Evolutionary conservation across 345 rosid species (phyloP), one percentile per base, ranked within the genome.

Genomic region (Aquilaria sinensis): DNA sequence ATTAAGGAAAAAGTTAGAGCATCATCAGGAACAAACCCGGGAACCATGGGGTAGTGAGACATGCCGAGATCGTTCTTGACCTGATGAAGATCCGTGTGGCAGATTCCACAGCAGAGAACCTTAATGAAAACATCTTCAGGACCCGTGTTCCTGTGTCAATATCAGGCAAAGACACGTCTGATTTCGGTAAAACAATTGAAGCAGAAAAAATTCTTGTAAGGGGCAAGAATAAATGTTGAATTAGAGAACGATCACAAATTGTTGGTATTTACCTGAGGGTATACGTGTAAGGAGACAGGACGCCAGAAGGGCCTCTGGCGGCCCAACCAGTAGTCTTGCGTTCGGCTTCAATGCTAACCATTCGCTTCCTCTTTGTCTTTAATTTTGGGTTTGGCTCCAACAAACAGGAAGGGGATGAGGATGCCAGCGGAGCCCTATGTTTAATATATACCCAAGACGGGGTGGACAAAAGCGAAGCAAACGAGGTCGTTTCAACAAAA

Each of bases 81-180:
- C 64, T 85, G 92, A 64, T 84, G 96, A 61, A 91, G 56, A 75
- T 91, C 96, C 5, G 88, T 79, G 66, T 88, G 96, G 69, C 92
- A 85, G 56, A 88, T 74, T 57, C 96, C 97, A 66, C 91, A 82
- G 60, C 70, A 77, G 6, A 85, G 66, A 61, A 91, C 80, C 75
- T 75, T 78, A 37, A 91, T 61, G 48, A 64, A 64, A 2, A 86
- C 91, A 80, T 88, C 97, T 2, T 84, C 91, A 34, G 81, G 71
- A n/a, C 89, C 93, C 1, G 90, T 88, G 66, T 78, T 79, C 73
- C 89, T 85, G 82, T 5, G 43, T 23, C 23, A 46, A 5, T 37
- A n/a, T 34, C 12, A 23, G 34, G 46, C 3, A 56, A 57, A 51
- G 56, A 55, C 53, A 64, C 49, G 50, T 29, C 12, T 4, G 14